Evolutionary conservation across 345 rosid genomes (phyloP).

Genomic region (Lepidium sativum): DNA sequence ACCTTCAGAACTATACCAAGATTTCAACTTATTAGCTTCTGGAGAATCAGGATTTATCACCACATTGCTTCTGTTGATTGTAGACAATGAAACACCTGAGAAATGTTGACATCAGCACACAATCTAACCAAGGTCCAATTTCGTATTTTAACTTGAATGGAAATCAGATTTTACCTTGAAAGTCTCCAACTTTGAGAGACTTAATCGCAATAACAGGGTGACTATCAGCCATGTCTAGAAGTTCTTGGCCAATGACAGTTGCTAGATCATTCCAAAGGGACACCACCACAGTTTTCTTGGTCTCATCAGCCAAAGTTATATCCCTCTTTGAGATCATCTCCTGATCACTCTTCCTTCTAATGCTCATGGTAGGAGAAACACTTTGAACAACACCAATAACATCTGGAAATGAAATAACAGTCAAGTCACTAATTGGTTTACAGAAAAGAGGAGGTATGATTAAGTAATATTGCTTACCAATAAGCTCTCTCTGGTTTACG

Average conservation of each 20-base stretch:
- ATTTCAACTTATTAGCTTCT: constrained; percentile 60
- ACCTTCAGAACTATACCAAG: constrained; percentile 89
- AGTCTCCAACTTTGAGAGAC: constrained; percentile 80
- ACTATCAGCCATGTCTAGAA: constrained; percentile 58
- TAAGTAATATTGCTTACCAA: constrained; percentile 44
- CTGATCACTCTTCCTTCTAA: constrained; percentile 67
- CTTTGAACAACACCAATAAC: constrained; percentile 83
- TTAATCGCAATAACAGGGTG: constrained; percentile 73
- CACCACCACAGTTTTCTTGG: constrained; percentile 79
- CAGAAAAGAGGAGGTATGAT: not conserved
- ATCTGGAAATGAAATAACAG: constrained; percentile 34
- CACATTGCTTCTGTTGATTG: constrained; percentile 56
- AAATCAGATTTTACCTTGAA: constrained; percentile 56
- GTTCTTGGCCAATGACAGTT: constrained; percentile 61
- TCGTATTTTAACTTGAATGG: not conserved
- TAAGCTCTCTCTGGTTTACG: constrained; percentile 60
- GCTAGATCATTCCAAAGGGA: constrained; percentile 94
- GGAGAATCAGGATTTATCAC: constrained; percentile 61
- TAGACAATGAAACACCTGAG: constrained; percentile 72
- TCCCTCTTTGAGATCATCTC: constrained; percentile 89
- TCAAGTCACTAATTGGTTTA: not conserved
- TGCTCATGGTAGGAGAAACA: constrained; percentile 70
- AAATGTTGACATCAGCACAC: not conserved
- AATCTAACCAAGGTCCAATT: not conserved
- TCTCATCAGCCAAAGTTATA: constrained; percentile 64